Evolutionary conservation across 2,329 filamentous ascomycete genomes (phyloP).

Genomic region (Nigrospora oryzae): DNA sequence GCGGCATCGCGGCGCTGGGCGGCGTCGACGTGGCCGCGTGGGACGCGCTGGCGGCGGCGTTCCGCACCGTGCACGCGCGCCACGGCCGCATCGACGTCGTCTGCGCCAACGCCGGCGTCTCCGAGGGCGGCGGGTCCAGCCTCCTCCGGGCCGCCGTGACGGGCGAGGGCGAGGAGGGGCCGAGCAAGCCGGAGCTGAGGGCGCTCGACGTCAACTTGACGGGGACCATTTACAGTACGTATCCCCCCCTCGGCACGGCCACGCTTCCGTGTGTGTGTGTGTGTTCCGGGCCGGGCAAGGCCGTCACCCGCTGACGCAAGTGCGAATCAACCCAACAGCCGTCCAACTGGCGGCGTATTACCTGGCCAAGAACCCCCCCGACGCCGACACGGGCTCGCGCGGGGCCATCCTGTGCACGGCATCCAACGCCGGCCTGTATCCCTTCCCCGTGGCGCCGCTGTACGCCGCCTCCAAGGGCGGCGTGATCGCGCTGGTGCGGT

Average conservation of each 20-base stretch:
- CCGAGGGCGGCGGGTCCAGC: conserved; percentile 26
- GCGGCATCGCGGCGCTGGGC: too few species aligned
- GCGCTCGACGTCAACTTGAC: conserved; percentile 24
- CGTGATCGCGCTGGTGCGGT: conserved; percentile 40
- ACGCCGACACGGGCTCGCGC: conserved; percentile 17
- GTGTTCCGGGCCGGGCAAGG: too few species aligned
- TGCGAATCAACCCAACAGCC: too few species aligned
- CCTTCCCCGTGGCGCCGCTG: conserved; percentile 39
- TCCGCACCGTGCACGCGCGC: conserved; percentile 19
- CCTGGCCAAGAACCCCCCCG: conserved; percentile 32
- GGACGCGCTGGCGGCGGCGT: conserved; percentile 23
- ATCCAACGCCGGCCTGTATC: conserved; percentile 43
- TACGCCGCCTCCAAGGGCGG: conserved; percentile 40
- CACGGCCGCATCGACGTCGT: conserved; percentile 33
- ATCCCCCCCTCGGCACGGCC: too few species aligned
- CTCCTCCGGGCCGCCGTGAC: conserved; percentile 9
- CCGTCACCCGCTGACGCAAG: too few species aligned
- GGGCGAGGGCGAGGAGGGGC: too few species aligned
- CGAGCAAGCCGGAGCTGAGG: conserved; percentile 14
- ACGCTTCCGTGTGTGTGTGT: neutral
- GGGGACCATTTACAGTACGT: conserved; percentile 35
- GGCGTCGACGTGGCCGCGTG: conserved; percentile 25
- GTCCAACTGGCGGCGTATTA: conserved; percentile 41
- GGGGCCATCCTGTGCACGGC: conserved; percentile 43
- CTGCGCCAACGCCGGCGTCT: conserved; percentile 41